A percentile compares a stretch with the other conserved stretches of the same genome.
These are phyloP conservation scores for Grigorovia transvaalensis DNA, from an alignment of 805 yeast genomes.

Conservation along the genomic window DNA sequence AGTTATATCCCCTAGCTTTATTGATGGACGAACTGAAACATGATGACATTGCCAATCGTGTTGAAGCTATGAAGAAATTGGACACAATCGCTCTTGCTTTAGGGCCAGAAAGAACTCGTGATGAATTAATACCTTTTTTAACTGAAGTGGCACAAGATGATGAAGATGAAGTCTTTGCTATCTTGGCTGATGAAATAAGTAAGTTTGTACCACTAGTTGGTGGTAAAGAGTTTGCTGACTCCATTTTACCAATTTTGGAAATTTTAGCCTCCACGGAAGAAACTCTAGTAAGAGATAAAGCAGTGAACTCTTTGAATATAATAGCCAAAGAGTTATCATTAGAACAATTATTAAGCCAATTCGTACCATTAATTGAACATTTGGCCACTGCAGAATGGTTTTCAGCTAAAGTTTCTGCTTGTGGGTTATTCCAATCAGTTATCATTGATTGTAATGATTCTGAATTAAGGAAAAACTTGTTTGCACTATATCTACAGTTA, in stretches of 20 bases:
- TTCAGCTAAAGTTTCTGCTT: slow-evolving; percentile 79
- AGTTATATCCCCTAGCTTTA: slow-evolving; percentile 84
- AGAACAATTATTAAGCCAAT: slow-evolving; percentile 54
- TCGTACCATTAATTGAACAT: slow-evolving; percentile 66
- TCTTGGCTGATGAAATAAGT: slow-evolving; percentile 83
- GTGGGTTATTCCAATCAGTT: slow-evolving; percentile 74
- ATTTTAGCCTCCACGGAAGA: slow-evolving; percentile 88
- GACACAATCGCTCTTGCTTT: slow-evolving; percentile 91
- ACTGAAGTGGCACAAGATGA: slow-evolving; percentile 85
- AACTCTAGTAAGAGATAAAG: slow-evolving; percentile 90
- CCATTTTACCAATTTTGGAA: slow-evolving; percentile 59
- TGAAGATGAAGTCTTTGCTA: slow-evolving; percentile 95
- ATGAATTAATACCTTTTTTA: slow-evolving; percentile 81
- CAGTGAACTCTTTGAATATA: slow-evolving; percentile 72
- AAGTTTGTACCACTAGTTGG: slow-evolving; percentile 83
- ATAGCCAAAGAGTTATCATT: slow-evolving; percentile 54
- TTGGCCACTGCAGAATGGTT: slow-evolving; percentile 91
- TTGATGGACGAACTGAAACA: slow-evolving; percentile 95
- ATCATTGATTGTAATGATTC: slow-evolving; percentile 46
- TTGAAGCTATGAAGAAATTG: slow-evolving; percentile 86
- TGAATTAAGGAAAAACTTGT: slow-evolving; percentile 46
- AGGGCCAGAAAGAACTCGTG: slow-evolving; percentile 86
- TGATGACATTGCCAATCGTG: slow-evolving; percentile 89
- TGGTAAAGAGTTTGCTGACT: slow-evolving; percentile 55
- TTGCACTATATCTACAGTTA: slow-evolving; percentile 57